A percentile compares a stretch with the other conserved stretches of the same genome.
Evolutionary conservation across 352 stramenopile genomes (phyloP).

Genomic region (Pythium chondricola): DNA sequence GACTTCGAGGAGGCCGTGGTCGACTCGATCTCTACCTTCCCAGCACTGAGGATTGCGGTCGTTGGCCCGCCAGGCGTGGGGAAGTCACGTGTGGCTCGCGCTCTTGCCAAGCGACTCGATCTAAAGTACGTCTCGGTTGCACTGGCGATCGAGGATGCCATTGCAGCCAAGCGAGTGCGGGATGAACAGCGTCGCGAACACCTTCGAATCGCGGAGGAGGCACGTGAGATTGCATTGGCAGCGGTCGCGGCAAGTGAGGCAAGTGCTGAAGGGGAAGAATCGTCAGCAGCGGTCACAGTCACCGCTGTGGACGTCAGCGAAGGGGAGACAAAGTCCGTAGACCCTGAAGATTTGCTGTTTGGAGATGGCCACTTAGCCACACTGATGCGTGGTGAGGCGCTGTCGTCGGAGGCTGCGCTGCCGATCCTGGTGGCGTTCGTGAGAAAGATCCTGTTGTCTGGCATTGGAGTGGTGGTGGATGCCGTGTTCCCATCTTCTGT

Average conservation of each 20-base stretch:
- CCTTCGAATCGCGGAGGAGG: not conserved
- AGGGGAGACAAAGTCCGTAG: not conserved
- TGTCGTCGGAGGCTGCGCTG: conserved; percentile 25
- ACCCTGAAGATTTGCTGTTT: conserved; percentile 22
- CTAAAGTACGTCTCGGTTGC: conserved; percentile 46
- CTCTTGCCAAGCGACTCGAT: conserved; percentile 33
- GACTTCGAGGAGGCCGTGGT: conserved; percentile 35
- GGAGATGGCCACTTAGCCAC: conserved; percentile 27
- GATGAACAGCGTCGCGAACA: not conserved
- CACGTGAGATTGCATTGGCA: not conserved
- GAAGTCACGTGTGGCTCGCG: conserved; percentile 46
- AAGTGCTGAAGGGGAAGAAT: conserved; percentile 5
- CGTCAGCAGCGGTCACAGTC: not conserved
- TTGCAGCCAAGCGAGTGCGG: conserved; percentile 20
- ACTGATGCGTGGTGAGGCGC: conserved; percentile 26
- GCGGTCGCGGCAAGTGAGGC: conserved; percentile 1
- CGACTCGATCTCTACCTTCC: conserved; percentile 30
- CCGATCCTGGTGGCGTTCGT: conserved; percentile 35
- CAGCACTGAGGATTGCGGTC: conserved; percentile 42
- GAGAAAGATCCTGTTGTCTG: conserved; percentile 30
- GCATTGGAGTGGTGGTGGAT: conserved; percentile 57
- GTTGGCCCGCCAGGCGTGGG: conserved; percentile 47
- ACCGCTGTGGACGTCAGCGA: not conserved
- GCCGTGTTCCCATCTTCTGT: conserved; percentile 50
- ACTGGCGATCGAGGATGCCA: conserved; percentile 33